Evolutionary conservation across 352 stramenopile species (phyloP).

Genomic region (Phytophthora multivora): DNA sequence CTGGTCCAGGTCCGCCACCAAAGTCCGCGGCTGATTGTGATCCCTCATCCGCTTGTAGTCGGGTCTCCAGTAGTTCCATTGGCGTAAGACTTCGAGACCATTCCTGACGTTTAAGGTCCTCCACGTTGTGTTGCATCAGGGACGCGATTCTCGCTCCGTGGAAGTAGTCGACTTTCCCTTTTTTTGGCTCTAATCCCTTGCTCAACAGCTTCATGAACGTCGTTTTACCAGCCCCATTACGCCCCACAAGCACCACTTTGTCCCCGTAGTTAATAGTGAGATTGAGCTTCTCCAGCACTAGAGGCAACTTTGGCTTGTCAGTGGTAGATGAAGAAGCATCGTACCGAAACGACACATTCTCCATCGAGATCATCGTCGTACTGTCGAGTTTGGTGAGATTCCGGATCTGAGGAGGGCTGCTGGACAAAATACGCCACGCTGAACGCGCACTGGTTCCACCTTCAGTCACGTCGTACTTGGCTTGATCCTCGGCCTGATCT

Average conservation of each 20-base stretch:
- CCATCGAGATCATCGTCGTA: conserved; percentile 57
- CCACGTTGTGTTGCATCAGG: conserved; percentile 71
- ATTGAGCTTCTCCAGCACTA: conserved; percentile 70
- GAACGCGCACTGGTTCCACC: conserved; percentile 25
- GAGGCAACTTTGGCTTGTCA: conserved; percentile 19
- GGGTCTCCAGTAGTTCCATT: conserved; percentile 45
- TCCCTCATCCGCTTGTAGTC: conserved; percentile 41
- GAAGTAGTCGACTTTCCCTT: conserved; percentile 52
- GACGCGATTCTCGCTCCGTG: conserved; percentile 52
- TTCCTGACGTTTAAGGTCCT: conserved; percentile 58
- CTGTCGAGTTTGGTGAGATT: conserved; percentile 56
- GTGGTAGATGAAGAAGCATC: conserved; percentile 1
- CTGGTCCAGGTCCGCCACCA: not conserved
- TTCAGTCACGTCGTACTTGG: conserved; percentile 47
- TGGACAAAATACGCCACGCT: conserved; percentile 52
- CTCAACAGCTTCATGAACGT: conserved; percentile 94
- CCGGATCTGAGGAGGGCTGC: conserved; percentile 53
- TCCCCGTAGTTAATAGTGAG: conserved; percentile 79
- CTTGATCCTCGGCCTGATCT: conserved; percentile 45
- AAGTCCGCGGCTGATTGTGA: conserved; percentile 1
- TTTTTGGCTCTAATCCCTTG: conserved; percentile 63
- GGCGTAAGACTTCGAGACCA: conserved; percentile 52
- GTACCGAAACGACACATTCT: conserved; percentile 61
- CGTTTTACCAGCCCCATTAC: conserved; percentile 89
- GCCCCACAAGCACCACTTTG: conserved; percentile 88